Conservation (phyloP, 2,329 filamentous ascomycete genomes). For the Grosmannia huntii region DNA sequence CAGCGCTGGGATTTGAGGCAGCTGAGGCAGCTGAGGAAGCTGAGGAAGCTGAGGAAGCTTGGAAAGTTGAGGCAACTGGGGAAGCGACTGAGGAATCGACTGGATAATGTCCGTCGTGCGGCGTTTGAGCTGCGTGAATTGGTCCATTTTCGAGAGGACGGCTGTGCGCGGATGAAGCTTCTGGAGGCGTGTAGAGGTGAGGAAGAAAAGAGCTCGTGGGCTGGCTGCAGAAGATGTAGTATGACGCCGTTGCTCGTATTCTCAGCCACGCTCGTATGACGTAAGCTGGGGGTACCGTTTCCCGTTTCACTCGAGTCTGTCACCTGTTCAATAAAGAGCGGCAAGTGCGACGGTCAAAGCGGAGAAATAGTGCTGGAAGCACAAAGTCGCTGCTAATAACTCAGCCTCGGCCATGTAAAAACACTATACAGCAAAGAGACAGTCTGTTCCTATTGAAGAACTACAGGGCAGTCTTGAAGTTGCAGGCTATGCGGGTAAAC, state of each 20-base stretch:
- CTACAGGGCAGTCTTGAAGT: no score
- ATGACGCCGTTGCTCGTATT: neutral
- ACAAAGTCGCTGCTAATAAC: neutral
- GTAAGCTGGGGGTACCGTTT: neutral
- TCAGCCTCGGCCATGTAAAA: no score
- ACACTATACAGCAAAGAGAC: no score
- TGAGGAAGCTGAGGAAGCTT: conserved; percentile 30
- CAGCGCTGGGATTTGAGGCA: neutral
- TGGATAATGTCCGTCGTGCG: conserved; percentile 40
- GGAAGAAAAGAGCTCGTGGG: neutral
- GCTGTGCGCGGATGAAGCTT: neutral
- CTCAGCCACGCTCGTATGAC: neutral
- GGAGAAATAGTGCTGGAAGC: neutral
- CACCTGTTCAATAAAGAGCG: neutral
- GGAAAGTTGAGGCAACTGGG: conserved; percentile 26
- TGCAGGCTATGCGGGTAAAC: no score
- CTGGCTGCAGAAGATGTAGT: neutral
- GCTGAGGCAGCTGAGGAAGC: conserved; percentile 17
- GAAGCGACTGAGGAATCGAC: neutral
- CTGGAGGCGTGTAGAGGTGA: neutral
- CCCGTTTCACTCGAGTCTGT: neutral
- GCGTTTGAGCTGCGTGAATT: conserved; percentile 39
- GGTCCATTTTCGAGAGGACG: conserved; percentile 30
- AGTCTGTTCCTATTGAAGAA: no score
- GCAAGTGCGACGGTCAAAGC: neutral